Evolutionary conservation across 305 asterid genomes (phyloP), one percentile per base, ranked within the genome.

Genomic region (Lippia alba): DNA sequence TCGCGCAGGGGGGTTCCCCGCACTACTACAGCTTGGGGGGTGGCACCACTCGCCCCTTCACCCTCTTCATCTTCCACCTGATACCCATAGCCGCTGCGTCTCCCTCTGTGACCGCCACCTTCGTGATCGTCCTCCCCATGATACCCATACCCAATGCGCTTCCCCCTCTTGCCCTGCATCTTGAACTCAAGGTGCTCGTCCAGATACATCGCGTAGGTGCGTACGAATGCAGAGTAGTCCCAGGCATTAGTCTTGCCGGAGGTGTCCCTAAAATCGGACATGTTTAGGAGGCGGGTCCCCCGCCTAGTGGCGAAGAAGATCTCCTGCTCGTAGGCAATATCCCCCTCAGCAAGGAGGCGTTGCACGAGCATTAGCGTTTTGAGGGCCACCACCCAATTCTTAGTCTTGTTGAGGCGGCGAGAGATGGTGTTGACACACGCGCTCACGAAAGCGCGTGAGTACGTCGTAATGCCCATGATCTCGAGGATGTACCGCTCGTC

Each of bases 241-340:
- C 99, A 95, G 0, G 97, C 80, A 48, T 90, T 64, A 0, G 88
- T 76, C 59, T 70, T 74, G 3, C 80, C 85, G 6, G 96, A 86
- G 8, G 85, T 56, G 75, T 92, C 98, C 0, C 96, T 80, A 44
- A 95, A 95, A 64, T 92, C 96, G 0, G 91, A 82, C 98, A 95
- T 71, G 91, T 95, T 90, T 39, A 95, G 91, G 56, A 95, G 92
- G 32, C 98, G 87, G 14, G 99, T 92, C 33, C 99, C 99, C 0
- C 91, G 88, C 48, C 98, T 76, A 2, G 97, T 90, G n/a, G 97
- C 88, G 61, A 92, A 92, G 86, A 92, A 94, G 54, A 94, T 81
- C 90, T 92, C 99, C 62, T 90, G 89, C 80, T 92, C 96, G 62
- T 82, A 94, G 0, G 92, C 74, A 0, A 76, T 67, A 78, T 94